Conservation (phyloP, 495 filamentous ascomycete species). For the Sphaerosporella brunnea region DNA sequence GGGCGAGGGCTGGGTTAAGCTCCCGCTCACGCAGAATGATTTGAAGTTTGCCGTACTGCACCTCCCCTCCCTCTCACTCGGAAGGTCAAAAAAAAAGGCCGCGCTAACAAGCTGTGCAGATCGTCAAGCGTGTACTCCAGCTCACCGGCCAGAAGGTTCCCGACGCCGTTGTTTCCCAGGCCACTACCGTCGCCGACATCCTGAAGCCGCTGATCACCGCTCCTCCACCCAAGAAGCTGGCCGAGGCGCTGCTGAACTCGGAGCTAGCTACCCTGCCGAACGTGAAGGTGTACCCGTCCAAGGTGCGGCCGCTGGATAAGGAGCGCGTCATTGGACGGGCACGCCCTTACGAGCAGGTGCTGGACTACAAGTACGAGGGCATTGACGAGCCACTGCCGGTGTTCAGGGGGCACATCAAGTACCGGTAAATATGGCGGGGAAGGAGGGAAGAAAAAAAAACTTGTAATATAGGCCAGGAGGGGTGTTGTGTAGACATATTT, state of each 20-base stretch:
- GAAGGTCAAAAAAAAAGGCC: too few relatives aligned
- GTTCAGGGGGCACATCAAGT: conserved; percentile 3
- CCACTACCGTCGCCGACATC: conserved; percentile 38
- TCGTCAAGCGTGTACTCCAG: conserved; percentile 42
- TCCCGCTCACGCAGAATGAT: neutral
- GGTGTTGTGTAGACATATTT: conserved; percentile 3
- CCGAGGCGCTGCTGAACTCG: conserved; percentile 27
- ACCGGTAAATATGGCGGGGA: neutral
- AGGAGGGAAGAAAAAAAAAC: neutral
- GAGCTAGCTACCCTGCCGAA: conserved; percentile 43
- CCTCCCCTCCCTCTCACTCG: neutral
- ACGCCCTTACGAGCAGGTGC: conserved; percentile 64
- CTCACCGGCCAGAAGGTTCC: conserved; percentile 55
- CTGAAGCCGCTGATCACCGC: conserved; percentile 36
- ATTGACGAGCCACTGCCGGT: neutral
- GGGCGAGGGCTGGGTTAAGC: neutral
- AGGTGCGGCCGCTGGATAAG: conserved; percentile 47
- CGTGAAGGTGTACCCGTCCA: conserved; percentile 42
- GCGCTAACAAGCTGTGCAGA: too few relatives aligned
- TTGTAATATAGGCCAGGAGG: conserved; percentile 2
- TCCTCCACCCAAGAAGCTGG: conserved; percentile 42
- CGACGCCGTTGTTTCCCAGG: conserved; percentile 42
- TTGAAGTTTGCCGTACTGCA: conserved; percentile 4
- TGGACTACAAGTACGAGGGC: conserved; percentile 33
- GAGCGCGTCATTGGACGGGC: conserved; percentile 63